Percentiles rank a stretch among this genome's conserved stretches.
These are phyloP conservation scores for Saccharum spontaneum DNA, from an alignment of 176 grass and related monocot genomes.

Conservation along the genomic window DNA sequence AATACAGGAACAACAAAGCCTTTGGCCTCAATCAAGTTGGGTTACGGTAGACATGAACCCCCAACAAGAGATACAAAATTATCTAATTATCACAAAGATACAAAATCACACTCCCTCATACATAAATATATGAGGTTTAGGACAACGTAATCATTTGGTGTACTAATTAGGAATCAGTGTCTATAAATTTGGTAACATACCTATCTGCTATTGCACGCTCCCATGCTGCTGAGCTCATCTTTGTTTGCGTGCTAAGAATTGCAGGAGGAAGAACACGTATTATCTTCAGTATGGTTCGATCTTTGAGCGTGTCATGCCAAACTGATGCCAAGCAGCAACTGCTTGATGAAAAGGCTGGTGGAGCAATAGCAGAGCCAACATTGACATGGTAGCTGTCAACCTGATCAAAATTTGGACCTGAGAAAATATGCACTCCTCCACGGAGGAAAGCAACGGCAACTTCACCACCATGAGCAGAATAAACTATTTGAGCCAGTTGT, in stretches of 20 bases:
- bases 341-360: conserved; percentile 93
- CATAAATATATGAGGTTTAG: not conserved
- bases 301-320: conserved; percentile 97
- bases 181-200: conserved; percentile 45
- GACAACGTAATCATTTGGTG: not conserved
- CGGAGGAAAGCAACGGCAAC: conserved; percentile 89
- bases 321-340: conserved; percentile 93
- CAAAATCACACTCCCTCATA: conserved; percentile 3
- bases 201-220: conserved; percentile 95
- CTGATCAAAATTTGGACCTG: conserved; percentile 82
- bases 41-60: not conserved
- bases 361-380: conserved; percentile 94
- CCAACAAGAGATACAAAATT: conserved; percentile 1
- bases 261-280: conserved; percentile 94
- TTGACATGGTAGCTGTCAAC: conserved; percentile 96
- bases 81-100: not conserved
- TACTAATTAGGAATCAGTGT: conserved; percentile 29
- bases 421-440: conserved; percentile 98
- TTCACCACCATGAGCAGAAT: conserved; percentile 92
- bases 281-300: conserved; percentile 94
- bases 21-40: conserved; percentile 4
- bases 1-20: not conserved
- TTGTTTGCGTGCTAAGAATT: conserved; percentile 68
- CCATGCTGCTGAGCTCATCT: conserved; percentile 81
- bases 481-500: conserved; percentile 95